These are phyloP conservation scores for Ajuga chamaepitys DNA, from an alignment of 257 asterid species.

Conservation along the genomic window DNA sequence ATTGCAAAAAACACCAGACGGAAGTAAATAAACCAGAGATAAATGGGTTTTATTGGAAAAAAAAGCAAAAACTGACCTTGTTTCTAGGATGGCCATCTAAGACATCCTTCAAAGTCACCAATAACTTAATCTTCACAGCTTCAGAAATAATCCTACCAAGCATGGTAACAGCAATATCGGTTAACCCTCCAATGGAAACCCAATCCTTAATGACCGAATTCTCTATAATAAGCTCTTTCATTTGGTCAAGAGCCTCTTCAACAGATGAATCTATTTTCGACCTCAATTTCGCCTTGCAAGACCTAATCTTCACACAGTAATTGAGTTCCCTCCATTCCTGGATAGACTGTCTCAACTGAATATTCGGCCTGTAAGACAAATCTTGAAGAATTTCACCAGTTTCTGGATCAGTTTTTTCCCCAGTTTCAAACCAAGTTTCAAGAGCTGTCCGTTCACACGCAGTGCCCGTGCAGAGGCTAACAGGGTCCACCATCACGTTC, in stretches of 20 bases:
- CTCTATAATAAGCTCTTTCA: conserved; percentile 34
- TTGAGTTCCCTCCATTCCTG: conserved; percentile 68
- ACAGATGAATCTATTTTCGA: conserved; percentile 20
- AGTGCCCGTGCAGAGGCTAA: conserved; percentile 63
- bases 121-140: conserved; percentile 20
- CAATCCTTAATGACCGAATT: conserved; percentile 48
- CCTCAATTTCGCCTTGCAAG: conserved; percentile 34
- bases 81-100: conserved; percentile 47
- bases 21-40: no score
- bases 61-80: conserved; percentile 33
- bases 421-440: conserved; percentile 36
- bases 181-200: conserved; percentile 52
- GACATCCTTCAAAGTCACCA: conserved; percentile 35
- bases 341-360: conserved; percentile 49
- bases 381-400: conserved; percentile 49
- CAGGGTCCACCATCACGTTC: conserved; percentile 48
- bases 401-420: conserved; percentile 46
- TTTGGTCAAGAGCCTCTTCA: conserved; percentile 31
- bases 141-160: conserved; percentile 13
- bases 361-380: conserved; percentile 37
- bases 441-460: conserved; percentile 49
- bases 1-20: no score
- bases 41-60: no score
- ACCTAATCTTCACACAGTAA: conserved; percentile 46
- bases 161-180: conserved; percentile 23